A percentile compares a stretch with the other conserved stretches of the same genome.
Evolutionary conservation across 306 rosid species (phyloP).

Genomic region (Morella rubra): DNA sequence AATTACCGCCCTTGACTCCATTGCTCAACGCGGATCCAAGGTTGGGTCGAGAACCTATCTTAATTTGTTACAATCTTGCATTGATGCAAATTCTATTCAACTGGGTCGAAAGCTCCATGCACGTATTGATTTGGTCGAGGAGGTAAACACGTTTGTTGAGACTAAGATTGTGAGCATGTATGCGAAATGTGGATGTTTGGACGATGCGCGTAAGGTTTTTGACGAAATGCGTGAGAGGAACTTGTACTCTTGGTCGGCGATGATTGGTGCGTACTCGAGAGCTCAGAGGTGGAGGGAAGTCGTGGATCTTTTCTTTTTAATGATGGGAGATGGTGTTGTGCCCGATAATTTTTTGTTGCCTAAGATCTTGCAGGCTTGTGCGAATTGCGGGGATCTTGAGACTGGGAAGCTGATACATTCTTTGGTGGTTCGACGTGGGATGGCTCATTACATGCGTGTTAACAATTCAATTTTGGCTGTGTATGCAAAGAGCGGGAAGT

Average conservation of each 20-base stretch:
- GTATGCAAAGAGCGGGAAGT: constrained; percentile 68
- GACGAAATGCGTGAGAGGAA: constrained; percentile 76
- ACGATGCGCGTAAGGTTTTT: constrained; percentile 79
- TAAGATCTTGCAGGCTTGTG: constrained; percentile 77
- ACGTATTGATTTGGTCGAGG: constrained; percentile 48
- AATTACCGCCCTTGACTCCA: constrained; percentile 51
- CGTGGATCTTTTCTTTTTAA: constrained; percentile 55
- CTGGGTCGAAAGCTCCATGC: constrained; percentile 80
- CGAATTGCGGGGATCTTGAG: constrained; percentile 52
- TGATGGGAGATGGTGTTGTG: constrained; percentile 60
- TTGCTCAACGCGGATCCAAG: constrained; percentile 60
- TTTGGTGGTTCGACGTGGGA: constrained; percentile 51
- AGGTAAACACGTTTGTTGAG: constrained; percentile 66
- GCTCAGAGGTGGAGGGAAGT: constrained; percentile 66
- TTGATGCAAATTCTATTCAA: constrained; percentile 53
- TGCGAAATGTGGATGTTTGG: constrained; percentile 67
- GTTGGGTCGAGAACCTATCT: constrained; percentile 54
- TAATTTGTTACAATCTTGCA: constrained; percentile 71
- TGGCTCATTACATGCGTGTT: constrained; percentile 39
- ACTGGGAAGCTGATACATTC: constrained; percentile 68
- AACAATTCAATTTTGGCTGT: constrained; percentile 60
- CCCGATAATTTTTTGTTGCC: constrained; percentile 79
- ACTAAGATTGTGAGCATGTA: constrained; percentile 88
- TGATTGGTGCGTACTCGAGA: constrained; percentile 79
- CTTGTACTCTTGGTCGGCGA: constrained; percentile 95